A percentile compares a stretch with the other conserved stretches of the same genome.
These are phyloP conservation scores for Helichrysum umbraculigerum DNA, from an alignment of 129 eudicot genomes.

Conservation along the genomic window DNA sequence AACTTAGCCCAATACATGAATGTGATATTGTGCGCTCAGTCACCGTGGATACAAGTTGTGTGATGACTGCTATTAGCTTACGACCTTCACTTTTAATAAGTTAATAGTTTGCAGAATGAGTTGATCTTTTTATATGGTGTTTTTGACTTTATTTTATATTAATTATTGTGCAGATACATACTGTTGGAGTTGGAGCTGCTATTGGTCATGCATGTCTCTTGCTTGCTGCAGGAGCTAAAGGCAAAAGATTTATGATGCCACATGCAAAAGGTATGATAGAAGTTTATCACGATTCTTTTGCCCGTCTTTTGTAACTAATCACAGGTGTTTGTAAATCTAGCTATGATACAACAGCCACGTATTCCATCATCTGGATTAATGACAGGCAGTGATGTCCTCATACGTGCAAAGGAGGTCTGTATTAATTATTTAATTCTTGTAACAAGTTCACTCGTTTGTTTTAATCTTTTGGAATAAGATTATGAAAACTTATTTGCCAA, in stretches of 20 bases:
- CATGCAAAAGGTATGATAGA: constrained; percentile 64
- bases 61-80: constrained; percentile 2
- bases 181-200: constrained; percentile 72
- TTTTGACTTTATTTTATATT: neutral
- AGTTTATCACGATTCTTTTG: neutral
- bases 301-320: constrained; percentile 14
- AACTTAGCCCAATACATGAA: neutral
- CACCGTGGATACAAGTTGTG: neutral
- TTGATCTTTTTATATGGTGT: constrained; percentile 4
- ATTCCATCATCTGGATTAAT: constrained; percentile 77
- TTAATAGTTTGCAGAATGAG: neutral
- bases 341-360: constrained; percentile 75
- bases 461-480: neutral
- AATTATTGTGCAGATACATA: constrained; percentile 62
- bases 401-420: constrained; percentile 85
- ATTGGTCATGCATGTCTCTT: constrained; percentile 81
- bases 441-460: neutral
- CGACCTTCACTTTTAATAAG: neutral
- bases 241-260: constrained; percentile 81
- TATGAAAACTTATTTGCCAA: neutral
- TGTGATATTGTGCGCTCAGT: neutral
- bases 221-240: constrained; percentile 89
- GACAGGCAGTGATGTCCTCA: constrained; percentile 79
- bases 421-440: neutral
- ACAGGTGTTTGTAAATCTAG: constrained; percentile 42